Conservation (phyloP, 2,329 filamentous ascomycete genomes). For the Fusarium sp. region DNA sequence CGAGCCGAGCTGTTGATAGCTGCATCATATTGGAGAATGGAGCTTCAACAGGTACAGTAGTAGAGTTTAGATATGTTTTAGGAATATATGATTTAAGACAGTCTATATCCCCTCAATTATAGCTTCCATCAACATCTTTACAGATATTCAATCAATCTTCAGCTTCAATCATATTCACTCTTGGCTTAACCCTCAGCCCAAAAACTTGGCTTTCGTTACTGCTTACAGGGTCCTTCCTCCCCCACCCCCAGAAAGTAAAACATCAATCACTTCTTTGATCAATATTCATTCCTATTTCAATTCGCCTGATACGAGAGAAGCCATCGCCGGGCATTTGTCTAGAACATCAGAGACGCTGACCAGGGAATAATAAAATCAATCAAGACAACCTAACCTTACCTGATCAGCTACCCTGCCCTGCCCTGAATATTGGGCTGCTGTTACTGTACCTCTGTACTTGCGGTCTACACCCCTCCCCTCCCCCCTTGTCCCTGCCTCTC, state of each 20-base stretch:
- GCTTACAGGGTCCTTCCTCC: neutral
- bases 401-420: slow-evolving; percentile 1
- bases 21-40: slow-evolving; percentile 7
- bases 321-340: slow-evolving; percentile 13
- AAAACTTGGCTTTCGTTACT: neutral
- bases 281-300: neutral
- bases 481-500: slow-evolving; percentile 8
- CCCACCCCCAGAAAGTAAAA: neutral
- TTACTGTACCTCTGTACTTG: neutral
- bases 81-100: slow-evolving; percentile 21
- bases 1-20: slow-evolving; percentile 28
- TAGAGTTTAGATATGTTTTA: neutral
- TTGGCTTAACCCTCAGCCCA: neutral
- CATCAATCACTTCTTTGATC: slow-evolving; percentile 6
- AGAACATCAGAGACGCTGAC: slow-evolving; percentile 1
- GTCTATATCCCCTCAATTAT: slow-evolving; percentile 14
- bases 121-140: neutral
- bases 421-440: neutral
- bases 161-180: neutral
- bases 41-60: neutral
- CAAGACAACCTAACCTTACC: neutral
- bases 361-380: slow-evolving; percentile 3
- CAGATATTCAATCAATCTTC: neutral
- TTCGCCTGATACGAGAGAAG: neutral
- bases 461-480: slow-evolving; percentile 11